A percentile compares a stretch with the other conserved stretches of the same genome.
These are phyloP conservation scores for Sporothrix protearum DNA, from an alignment of 2,329 filamentous ascomycete genomes.

Conservation along the genomic window DNA sequence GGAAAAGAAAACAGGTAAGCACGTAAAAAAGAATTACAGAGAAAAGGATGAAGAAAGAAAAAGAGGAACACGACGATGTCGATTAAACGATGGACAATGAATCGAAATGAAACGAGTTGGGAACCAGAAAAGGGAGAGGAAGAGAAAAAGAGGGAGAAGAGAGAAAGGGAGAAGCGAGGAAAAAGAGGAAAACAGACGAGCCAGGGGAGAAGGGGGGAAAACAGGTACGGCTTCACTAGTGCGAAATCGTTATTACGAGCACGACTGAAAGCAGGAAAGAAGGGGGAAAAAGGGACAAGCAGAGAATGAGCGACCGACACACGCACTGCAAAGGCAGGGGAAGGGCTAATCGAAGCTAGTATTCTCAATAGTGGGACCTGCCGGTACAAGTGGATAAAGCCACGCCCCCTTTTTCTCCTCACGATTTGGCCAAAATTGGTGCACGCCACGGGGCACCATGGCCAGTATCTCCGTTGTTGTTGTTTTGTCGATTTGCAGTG, in stretches of 20 bases:
- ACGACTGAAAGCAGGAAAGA: conserved; percentile 21
- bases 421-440: neutral
- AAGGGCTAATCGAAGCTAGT: conserved; percentile 24
- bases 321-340: conserved; percentile 17
- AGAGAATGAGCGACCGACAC: conserved; percentile 20
- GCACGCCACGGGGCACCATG: neutral
- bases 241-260: conserved; percentile 16
- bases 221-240: conserved; percentile 18
- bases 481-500: neutral
- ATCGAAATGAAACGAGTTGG: conserved; percentile 18
- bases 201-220: conserved; percentile 13
- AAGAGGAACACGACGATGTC: conserved; percentile 22
- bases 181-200: conserved; percentile 16
- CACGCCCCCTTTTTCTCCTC: conserved; percentile 17
- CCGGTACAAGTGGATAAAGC: conserved; percentile 15
- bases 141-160: conserved; percentile 14
- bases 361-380: conserved; percentile 18
- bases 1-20: conserved; percentile 20
- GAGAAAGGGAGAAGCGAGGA: conserved; percentile 20
- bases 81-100: conserved; percentile 29
- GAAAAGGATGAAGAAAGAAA: conserved; percentile 21
- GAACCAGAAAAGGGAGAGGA: conserved; percentile 17
- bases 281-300: conserved; percentile 3
- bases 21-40: conserved; percentile 20
- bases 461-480: neutral